phyloP scores from a whole-genome alignment of 352 stramenopile genomes.

The Globisporangium splendens region DNA sequence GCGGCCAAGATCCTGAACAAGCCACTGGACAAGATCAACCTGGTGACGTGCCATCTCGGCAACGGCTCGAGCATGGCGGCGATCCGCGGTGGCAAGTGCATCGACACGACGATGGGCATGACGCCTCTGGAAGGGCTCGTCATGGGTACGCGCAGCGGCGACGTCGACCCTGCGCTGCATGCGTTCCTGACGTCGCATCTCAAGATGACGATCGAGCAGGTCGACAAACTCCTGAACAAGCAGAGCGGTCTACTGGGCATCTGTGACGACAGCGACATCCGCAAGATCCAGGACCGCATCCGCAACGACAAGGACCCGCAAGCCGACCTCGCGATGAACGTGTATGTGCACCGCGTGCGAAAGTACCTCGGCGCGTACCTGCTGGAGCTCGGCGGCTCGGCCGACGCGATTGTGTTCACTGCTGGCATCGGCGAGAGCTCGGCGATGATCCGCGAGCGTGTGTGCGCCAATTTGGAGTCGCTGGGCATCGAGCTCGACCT shows the following conservation, averaged over 20 bases:
- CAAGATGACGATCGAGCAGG: constrained; percentile 64
- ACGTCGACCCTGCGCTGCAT: constrained; percentile 84
- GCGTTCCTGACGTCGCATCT: constrained; percentile 68
- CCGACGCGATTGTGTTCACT: constrained; percentile 89
- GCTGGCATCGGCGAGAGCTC: constrained; percentile 86
- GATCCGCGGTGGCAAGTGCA: constrained; percentile 64
- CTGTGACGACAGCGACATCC: constrained; percentile 81
- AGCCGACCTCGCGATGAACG: constrained; percentile 70
- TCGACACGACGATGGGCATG: constrained; percentile 91
- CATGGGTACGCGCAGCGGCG: constrained; percentile 87
- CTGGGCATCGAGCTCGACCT: constrained; percentile 76
- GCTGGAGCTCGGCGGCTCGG: constrained; percentile 55
- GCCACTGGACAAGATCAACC: constrained; percentile 49
- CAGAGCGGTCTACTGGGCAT: constrained; percentile 82
- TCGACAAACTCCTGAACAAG: constrained; percentile 90
- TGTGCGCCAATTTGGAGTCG: constrained; percentile 56
- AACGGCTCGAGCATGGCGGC: constrained; percentile 85
- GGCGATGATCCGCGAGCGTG: constrained; percentile 70
- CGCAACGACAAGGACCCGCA: constrained; percentile 40
- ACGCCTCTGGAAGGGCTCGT: constrained; percentile 85
- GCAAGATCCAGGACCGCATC: constrained; percentile 67
- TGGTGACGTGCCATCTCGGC: constrained; percentile 87
- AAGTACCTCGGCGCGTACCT: constrained; percentile 87
- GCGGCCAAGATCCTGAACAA: constrained; percentile 59
- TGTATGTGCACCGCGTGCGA: constrained; percentile 83